A percentile compares a stretch with the other conserved stretches of the same genome.
Conservation (phyloP, 2,329 filamentous ascomycete genomes). For the Penicillium thymicola region DNA sequence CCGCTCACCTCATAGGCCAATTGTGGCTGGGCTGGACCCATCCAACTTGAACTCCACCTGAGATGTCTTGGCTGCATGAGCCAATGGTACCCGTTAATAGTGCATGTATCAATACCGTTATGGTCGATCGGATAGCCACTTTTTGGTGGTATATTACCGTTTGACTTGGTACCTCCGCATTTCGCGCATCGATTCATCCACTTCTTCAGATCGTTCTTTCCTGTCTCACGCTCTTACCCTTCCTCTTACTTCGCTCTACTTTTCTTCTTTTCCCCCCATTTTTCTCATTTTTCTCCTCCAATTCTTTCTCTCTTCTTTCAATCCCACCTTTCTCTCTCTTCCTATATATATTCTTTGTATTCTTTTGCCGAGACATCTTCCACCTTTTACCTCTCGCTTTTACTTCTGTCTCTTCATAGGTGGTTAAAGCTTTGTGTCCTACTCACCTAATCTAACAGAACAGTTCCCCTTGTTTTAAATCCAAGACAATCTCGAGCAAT, state of each 20-base stretch:
- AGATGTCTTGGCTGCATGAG: background rate
- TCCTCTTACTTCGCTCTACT: constrained; percentile 16
- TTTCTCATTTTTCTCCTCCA: constrained; percentile 14
- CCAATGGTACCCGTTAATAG: constrained; percentile 2
- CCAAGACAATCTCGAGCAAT: constrained; percentile 3
- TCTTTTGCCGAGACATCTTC: constrained; percentile 8
- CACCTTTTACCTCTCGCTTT: constrained; percentile 3
- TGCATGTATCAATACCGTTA: constrained; percentile 14
- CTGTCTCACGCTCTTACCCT: constrained; percentile 14
- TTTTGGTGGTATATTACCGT: constrained; percentile 11
- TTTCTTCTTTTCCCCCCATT: constrained; percentile 13
- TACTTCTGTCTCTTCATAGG: constrained; percentile 28
- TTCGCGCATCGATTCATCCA: constrained; percentile 21
- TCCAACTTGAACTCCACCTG: constrained; percentile 1
- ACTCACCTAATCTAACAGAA: constrained; percentile 41
- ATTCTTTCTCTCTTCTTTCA: constrained; percentile 10
- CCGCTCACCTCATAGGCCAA: constrained; percentile 10
- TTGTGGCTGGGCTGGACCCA: constrained; percentile 2
- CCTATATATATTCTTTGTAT: constrained; percentile 4
- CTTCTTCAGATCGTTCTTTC: constrained; percentile 20
- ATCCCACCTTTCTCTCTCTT: constrained; percentile 5
- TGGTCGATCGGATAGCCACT: constrained; percentile 9
- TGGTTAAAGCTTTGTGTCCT: constrained; percentile 38
- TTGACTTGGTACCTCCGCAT: constrained; percentile 24
- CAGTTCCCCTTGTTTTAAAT: constrained; percentile 13